Conservation (phyloP, 140 eudicot species). For the Ambrosia hybrid region DNA sequence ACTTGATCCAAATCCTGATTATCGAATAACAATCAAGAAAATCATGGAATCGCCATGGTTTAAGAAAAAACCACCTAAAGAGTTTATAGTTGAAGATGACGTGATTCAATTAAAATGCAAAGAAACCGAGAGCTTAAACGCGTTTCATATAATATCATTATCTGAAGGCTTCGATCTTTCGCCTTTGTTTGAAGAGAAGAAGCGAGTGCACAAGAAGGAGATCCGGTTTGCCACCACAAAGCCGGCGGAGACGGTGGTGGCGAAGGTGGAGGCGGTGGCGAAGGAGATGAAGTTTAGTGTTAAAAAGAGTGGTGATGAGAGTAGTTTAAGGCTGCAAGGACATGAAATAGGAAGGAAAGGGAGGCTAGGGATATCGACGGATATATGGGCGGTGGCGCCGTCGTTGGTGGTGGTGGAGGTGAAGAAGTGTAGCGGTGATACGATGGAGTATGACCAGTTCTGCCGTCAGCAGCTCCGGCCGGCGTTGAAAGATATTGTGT, state of each 20-base stretch:
- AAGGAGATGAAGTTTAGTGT: conserved; percentile 42
- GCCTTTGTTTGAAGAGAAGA: conserved; percentile 74
- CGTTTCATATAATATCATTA: conserved; percentile 79
- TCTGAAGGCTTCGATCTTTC: conserved; percentile 84
- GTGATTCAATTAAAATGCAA: conserved; percentile 23
- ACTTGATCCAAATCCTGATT: conserved; percentile 72
- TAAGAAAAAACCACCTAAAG: conserved; percentile 43
- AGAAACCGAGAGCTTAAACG: conserved; percentile 52
- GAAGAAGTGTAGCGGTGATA: conserved; percentile 69
- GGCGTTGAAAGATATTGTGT: conserved; percentile 68
- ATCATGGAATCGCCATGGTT: conserved; percentile 73
- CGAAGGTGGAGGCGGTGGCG: conserved; percentile 59
- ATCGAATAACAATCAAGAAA: conserved; percentile 47
- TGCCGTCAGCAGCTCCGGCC: conserved; percentile 69
- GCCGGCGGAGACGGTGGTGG: conserved; percentile 55
- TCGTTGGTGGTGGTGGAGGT: conserved; percentile 72
- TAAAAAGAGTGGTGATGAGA: conserved; percentile 44
- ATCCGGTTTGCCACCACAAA: conserved; percentile 64
- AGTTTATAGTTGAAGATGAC: conserved; percentile 25
- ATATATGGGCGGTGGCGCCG: conserved; percentile 57
- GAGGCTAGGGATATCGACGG: conserved; percentile 52
- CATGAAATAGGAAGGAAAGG: conserved; percentile 58
- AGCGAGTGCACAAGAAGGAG: conserved; percentile 47
- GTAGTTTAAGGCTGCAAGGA: conserved; percentile 57
- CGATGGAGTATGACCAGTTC: conserved; percentile 71